A percentile compares a stretch with the other conserved stretches of the same genome.
phyloP scores from a whole-genome alignment of 108 stramenopile genomes.

The Mediolabrus comicus region DNA sequence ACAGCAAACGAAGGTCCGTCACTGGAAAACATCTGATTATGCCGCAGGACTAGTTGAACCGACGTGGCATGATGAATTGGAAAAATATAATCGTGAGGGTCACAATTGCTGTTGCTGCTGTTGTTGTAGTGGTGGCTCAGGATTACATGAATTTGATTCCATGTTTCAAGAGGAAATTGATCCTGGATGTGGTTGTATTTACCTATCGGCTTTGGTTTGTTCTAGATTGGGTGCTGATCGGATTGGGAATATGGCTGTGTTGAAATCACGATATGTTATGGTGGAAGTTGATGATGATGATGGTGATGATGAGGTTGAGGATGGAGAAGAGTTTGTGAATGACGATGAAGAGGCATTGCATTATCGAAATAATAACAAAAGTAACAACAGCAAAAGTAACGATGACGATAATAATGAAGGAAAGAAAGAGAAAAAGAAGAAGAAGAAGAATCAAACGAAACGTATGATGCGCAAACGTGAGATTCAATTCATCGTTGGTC shows the following conservation, averaged over 20 bases:
- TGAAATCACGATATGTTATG: slow-evolving; percentile 67
- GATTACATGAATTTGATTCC: slow-evolving; percentile 16
- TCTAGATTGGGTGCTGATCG: slow-evolving; percentile 65
- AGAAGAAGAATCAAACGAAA: neutral
- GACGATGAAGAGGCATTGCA: slow-evolving; percentile 26
- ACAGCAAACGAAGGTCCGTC: slow-evolving; percentile 36
- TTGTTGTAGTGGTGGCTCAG: no score
- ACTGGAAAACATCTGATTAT: slow-evolving; percentile 75
- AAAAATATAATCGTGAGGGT: slow-evolving; percentile 13
- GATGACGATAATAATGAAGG: neutral
- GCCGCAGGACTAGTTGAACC: slow-evolving; percentile 77
- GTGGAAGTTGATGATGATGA: slow-evolving; percentile 66
- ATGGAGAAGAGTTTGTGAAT: slow-evolving; percentile 37
- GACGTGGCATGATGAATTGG: slow-evolving; percentile 71
- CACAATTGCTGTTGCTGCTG: slow-evolving; percentile 14
- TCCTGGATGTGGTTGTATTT: slow-evolving; percentile 63
- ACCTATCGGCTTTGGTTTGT: slow-evolving; percentile 68
- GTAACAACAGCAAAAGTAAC: neutral
- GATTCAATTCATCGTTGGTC: slow-evolving; percentile 74
- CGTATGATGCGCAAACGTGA: slow-evolving; percentile 35
- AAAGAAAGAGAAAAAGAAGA: neutral
- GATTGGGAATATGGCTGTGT: slow-evolving; percentile 87
- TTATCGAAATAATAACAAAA: slow-evolving; percentile 15
- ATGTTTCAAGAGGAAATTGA: slow-evolving; percentile 53
- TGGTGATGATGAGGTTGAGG: slow-evolving; percentile 36